A percentile compares a stretch with the other conserved stretches of the same genome.
These are phyloP conservation scores for Fusarium cyanostomum DNA, from an alignment of 2,329 filamentous ascomycete genomes.

Conservation along the genomic window DNA sequence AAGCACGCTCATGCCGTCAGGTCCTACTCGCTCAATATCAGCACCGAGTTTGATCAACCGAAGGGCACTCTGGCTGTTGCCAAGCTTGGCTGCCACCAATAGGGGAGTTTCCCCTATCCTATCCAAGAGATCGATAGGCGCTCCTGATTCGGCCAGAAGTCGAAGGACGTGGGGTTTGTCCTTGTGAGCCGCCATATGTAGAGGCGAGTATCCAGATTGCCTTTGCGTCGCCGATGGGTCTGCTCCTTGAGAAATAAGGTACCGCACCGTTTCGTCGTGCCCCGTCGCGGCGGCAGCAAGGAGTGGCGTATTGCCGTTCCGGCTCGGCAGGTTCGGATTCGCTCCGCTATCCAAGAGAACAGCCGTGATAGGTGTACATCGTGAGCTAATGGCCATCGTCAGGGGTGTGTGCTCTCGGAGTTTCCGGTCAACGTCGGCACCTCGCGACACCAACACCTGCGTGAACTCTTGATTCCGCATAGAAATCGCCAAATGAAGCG, in stretches of 20 bases:
- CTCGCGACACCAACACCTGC: slow-evolving; percentile 40
- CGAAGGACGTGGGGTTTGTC: slow-evolving; percentile 38
- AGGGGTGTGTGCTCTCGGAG: slow-evolving; percentile 42
- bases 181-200: slow-evolving; percentile 45
- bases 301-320: slow-evolving; percentile 43
- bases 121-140: slow-evolving; percentile 37
- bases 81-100: slow-evolving; percentile 42
- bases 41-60: slow-evolving; percentile 40
- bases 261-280: slow-evolving; percentile 43
- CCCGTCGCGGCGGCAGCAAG: slow-evolving; percentile 41
- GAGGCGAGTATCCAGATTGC: slow-evolving; percentile 40
- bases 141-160: slow-evolving; percentile 37
- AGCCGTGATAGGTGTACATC: slow-evolving; percentile 41
- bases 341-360: slow-evolving; percentile 41
- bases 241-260: slow-evolving; percentile 40
- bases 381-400: slow-evolving; percentile 42
- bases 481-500: slow-evolving; percentile 40
- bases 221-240: slow-evolving; percentile 34
- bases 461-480: slow-evolving; percentile 44
- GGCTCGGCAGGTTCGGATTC: slow-evolving; percentile 38
- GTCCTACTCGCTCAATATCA: slow-evolving; percentile 39
- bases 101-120: slow-evolving; percentile 41
- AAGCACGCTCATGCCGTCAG: slow-evolving; percentile 44
- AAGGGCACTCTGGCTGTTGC: slow-evolving; percentile 37
- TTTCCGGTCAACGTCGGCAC: slow-evolving; percentile 39